These are phyloP conservation scores for Prototheca wickerhamii DNA, from an alignment of 163 green algal species.

Conservation along the genomic window DNA sequence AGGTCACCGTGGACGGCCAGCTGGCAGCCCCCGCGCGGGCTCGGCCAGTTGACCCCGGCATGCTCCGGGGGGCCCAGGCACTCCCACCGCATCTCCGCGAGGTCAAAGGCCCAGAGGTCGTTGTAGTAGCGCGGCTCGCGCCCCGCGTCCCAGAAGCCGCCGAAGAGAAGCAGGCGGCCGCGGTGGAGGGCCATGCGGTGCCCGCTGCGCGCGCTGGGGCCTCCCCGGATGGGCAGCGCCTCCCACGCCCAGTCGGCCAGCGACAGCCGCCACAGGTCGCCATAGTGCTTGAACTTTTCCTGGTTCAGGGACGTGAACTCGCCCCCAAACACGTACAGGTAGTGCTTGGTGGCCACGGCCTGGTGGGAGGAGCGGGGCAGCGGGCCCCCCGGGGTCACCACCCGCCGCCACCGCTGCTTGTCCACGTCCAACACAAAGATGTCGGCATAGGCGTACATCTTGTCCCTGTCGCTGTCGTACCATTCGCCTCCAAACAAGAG, in stretches of 20 bases:
- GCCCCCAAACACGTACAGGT: conserved; percentile 88
- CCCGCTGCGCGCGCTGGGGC: conserved; percentile 75
- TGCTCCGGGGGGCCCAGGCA: conserved; percentile 24
- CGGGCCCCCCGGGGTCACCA: conserved; percentile 40
- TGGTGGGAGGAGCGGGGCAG: conserved; percentile 73
- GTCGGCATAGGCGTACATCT: conserved; percentile 70
- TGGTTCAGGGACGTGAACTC: conserved; percentile 92
- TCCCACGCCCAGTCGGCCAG: conserved; percentile 82
- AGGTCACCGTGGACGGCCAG: conserved; percentile 32
- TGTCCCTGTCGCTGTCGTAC: conserved; percentile 62
- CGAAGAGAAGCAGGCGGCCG: conserved; percentile 75
- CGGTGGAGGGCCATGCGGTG: conserved; percentile 82
- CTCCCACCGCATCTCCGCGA: conserved; percentile 70
- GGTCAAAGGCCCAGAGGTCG: conserved; percentile 82
- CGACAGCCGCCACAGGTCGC: conserved; percentile 90
- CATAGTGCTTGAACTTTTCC: conserved; percentile 52
- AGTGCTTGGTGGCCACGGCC: conserved; percentile 59
- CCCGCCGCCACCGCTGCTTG: conserved; percentile 31
- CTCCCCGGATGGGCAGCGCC: conserved; percentile 65
- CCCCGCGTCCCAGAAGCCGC: conserved; percentile 91
- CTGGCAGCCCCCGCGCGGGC: conserved; percentile 44
- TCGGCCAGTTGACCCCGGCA: conserved; percentile 14
- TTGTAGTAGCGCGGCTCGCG: conserved; percentile 88
- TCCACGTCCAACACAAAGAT: conserved; percentile 33
- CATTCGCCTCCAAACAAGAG: conserved; percentile 89